phyloP scores from a whole-genome alignment of 2,329 filamentous ascomycete genomes.

The Fusarium keratoplasticum region DNA sequence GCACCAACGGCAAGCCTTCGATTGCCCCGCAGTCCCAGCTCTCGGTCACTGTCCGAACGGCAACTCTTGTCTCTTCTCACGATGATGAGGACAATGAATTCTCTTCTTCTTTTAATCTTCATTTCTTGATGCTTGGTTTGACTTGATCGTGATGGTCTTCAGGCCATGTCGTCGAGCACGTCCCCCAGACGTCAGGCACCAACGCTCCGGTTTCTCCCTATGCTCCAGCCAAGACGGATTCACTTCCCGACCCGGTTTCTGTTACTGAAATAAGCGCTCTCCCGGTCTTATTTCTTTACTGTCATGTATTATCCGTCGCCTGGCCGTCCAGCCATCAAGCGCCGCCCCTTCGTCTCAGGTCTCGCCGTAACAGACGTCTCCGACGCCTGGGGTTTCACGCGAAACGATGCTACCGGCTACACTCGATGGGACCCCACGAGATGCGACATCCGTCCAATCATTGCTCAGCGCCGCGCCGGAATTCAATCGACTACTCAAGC shows the following conservation, averaged over 20 bases:
- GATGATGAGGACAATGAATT: conserved; percentile 16
- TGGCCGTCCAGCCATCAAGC: conserved; percentile 23
- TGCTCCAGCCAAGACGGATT: conserved; percentile 18
- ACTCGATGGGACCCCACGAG: conserved; percentile 29
- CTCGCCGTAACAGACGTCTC: conserved; percentile 46
- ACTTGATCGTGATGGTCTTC: background rate
- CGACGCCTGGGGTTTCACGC: conserved; percentile 61
- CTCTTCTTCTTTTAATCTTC: conserved; percentile 31
- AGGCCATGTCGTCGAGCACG: background rate
- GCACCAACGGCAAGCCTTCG: conserved; percentile 35
- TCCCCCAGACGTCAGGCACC: conserved; percentile 10
- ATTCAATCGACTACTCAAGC: conserved; percentile 26
- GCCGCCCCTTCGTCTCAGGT: conserved; percentile 37
- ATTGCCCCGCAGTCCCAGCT: conserved; percentile 34
- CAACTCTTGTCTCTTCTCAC: conserved; percentile 38
- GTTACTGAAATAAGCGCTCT: conserved; percentile 11
- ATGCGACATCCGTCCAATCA: conserved; percentile 38
- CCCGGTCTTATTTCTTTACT: background rate
- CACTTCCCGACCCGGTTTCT: conserved; percentile 1
- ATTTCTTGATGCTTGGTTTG: background rate
- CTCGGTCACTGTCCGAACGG: conserved; percentile 45
- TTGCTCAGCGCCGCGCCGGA: conserved; percentile 15
- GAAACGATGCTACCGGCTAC: conserved; percentile 51
- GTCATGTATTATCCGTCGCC: background rate
- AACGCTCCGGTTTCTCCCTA: conserved; percentile 24